Conservation (phyloP, 2,329 filamentous ascomycete species). For the Cordyceps fumosorosea region DNA sequence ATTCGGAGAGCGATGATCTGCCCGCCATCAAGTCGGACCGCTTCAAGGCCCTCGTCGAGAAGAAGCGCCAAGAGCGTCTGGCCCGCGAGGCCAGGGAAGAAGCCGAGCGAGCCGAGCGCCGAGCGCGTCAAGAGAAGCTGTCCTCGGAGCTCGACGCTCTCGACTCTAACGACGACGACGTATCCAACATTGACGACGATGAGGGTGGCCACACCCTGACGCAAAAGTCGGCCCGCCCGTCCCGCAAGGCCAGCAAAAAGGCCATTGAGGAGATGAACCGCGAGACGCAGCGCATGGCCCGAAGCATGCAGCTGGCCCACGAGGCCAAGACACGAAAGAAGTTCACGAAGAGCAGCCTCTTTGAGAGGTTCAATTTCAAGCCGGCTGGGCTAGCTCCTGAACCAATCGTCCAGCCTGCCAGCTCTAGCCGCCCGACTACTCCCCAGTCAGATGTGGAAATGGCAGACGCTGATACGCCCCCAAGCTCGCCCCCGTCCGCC, state of each 20-base stretch:
- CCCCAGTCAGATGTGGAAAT: constrained; percentile 48
- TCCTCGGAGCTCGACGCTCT: constrained; percentile 30
- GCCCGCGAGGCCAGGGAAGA: constrained; percentile 57
- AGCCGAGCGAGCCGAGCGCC: constrained; percentile 39
- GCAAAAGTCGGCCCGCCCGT: constrained; percentile 54
- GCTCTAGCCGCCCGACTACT: constrained; percentile 50
- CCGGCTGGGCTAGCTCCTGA: constrained; percentile 27
- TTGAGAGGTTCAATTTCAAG: constrained; percentile 76
- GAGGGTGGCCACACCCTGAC: constrained; percentile 60
- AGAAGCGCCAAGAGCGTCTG: constrained; percentile 65
- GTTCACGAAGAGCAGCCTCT: constrained; percentile 74
- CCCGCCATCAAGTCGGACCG: constrained; percentile 47
- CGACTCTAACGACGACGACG: constrained; percentile 32
- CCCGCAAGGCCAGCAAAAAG: constrained; percentile 87
- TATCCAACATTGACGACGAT: constrained; percentile 53
- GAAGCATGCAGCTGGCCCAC: constrained; percentile 87
- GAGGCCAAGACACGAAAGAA: constrained; percentile 88
- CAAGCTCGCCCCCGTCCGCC: constrained; percentile 56
- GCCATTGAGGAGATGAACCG: constrained; percentile 90
- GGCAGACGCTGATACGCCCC: constrained; percentile 55
- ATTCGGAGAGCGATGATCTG: constrained; percentile 41
- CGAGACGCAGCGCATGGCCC: constrained; percentile 84
- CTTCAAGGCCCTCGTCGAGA: constrained; percentile 65
- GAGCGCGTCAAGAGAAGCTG: constrained; percentile 29
- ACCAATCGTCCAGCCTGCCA: constrained; percentile 32